Evolutionary conservation across 192 early-diverging fungal genomes (phyloP), one percentile per base, ranked within the genome.

Genomic region (Helicostylum pulchrum): DNA sequence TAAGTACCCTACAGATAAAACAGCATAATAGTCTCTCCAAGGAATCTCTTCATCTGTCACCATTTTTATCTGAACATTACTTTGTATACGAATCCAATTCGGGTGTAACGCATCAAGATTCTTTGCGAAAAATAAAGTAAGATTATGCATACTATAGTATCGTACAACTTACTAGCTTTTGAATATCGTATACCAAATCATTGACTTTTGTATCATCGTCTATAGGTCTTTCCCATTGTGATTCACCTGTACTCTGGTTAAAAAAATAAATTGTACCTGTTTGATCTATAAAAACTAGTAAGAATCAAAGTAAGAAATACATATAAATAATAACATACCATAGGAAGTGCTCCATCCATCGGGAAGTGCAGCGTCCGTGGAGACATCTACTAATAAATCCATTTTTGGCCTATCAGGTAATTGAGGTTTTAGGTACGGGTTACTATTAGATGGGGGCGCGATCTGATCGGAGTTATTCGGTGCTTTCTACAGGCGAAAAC

Each of bases 241-340:
- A 74, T 54, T 80, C 73, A 9, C 80, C 78, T 3, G 82, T 81
- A 1, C 53, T 45, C 17, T 72, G 65, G 58, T 84, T 78, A 47
- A 84, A 84, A 68, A 80, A 84, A 54, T 84, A 84, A 34, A 76
- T 64, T 19, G 77, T 68, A 0, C 77, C 77, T 30, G 71, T 57
- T 20, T 79, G 66, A 56, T 84, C 82, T 82, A 66, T 53, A 65
- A 8, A 20, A 54, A 10, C 36, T 4, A 39, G 36, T 39, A 39
- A 39, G 9, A 39, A 39, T 39, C 36, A 8, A 7, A 12, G 43
- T 14, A 19, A 44, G 0, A 15, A 6, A 52, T 17, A 14, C 32
- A 11, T 7, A 9, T 21, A 53, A 26, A 9, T 21, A 53, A 26
- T 26, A 26, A 26, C 26, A 26, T 74, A 81, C 79, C 79, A 59